These are phyloP conservation scores for Tylopilus vinaceipallidus DNA, from an alignment of 768 basidiomycete species.

Conservation along the genomic window DNA sequence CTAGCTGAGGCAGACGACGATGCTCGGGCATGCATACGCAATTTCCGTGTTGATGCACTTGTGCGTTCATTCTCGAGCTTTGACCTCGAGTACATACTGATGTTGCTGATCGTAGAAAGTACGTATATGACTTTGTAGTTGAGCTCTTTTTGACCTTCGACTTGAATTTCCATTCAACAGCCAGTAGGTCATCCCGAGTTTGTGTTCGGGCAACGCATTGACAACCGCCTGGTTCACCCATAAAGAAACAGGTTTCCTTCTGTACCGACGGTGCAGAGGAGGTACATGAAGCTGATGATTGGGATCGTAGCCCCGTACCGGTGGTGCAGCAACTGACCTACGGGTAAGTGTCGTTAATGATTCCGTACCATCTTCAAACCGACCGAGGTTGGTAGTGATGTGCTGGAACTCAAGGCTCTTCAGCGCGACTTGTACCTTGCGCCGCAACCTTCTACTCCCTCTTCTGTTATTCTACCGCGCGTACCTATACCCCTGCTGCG, in stretches of 20 bases:
- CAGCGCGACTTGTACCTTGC: conserved; percentile 62
- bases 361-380: background rate
- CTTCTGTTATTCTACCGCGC: conserved; percentile 43
- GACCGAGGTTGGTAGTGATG: conserved; percentile 40
- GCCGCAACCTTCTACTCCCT: conserved; percentile 43
- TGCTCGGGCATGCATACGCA: conserved; percentile 21
- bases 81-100: conserved; percentile 1
- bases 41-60: conserved; percentile 23
- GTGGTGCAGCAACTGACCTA: conserved; percentile 62
- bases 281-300: conserved; percentile 68
- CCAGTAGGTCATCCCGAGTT: conserved; percentile 4
- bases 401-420: conserved; percentile 69
- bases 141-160: background rate
- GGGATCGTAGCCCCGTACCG: conserved; percentile 75
- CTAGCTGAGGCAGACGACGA: conserved; percentile 14
- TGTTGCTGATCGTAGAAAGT: conserved; percentile 14
- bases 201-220: background rate
- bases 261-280: conserved; percentile 53
- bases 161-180: background rate
- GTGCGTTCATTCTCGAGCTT: conserved; percentile 9
- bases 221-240: background rate
- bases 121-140: background rate
- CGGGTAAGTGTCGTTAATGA: conserved; percentile 47
- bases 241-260: conserved; percentile 61
- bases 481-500: conserved; percentile 69